Percentiles rank a stretch among this genome's conserved stretches.
Conservation (phyloP, 2,329 filamentous ascomycete genomes). For the Stagonosporopsis vannaccii region DNA sequence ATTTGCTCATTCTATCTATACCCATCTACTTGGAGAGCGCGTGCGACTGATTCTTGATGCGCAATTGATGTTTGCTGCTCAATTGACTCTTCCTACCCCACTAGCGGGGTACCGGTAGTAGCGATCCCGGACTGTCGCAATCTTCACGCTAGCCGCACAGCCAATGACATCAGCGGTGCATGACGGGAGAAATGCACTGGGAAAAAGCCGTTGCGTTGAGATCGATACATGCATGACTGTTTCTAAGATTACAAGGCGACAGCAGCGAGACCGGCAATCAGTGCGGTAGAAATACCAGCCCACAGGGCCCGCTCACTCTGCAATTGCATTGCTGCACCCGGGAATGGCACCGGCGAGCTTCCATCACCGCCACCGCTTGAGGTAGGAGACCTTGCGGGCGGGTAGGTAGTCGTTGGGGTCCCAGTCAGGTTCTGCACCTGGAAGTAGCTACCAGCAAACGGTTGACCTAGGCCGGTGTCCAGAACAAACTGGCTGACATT, state of each 20-base stretch:
- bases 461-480: constrained; percentile 37
- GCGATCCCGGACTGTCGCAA: constrained; percentile 6
- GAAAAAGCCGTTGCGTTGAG: background rate
- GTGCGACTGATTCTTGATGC: background rate
- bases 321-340: constrained; percentile 23
- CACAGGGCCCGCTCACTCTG: constrained; percentile 23
- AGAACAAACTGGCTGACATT: constrained; percentile 46
- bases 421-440: constrained; percentile 42
- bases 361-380: constrained; percentile 9
- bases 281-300: constrained; percentile 21
- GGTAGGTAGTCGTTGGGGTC: constrained; percentile 29
- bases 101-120: background rate
- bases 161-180: constrained; percentile 15
- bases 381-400: constrained; percentile 21
- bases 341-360: constrained; percentile 16
- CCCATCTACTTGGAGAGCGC: background rate
- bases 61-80: constrained; percentile 12
- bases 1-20: background rate
- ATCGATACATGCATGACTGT: background rate
- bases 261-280: constrained; percentile 31
- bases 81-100: constrained; percentile 14
- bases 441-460: constrained; percentile 51
- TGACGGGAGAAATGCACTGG: background rate
- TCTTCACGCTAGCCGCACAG: background rate
- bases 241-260: constrained; percentile 25